These are phyloP conservation scores for Colletotrichum scovillei DNA, from an alignment of 2,329 filamentous ascomycete genomes.

Conservation along the genomic window DNA sequence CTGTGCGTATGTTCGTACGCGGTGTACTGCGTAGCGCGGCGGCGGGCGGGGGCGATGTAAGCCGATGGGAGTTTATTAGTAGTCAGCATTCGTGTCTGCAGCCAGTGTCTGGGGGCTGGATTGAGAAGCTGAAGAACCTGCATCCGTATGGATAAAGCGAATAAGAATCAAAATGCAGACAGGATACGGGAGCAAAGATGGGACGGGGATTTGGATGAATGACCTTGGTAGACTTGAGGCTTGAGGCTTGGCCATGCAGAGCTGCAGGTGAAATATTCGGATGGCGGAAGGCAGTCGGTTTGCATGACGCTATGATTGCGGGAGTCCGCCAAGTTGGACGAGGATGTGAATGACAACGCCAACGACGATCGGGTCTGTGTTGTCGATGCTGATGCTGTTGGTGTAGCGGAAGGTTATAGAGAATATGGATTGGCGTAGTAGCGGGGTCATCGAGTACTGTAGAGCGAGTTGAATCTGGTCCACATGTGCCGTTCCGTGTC, in stretches of 20 bases:
- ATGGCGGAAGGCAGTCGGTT: slow-evolving; percentile 9
- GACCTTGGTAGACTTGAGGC: not conserved
- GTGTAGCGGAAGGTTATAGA: slow-evolving; percentile 1
- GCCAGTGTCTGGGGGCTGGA: not conserved
- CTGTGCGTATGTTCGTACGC: not conserved
- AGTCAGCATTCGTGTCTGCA: not conserved
- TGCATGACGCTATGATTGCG: slow-evolving; percentile 30
- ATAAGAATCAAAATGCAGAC: not conserved
- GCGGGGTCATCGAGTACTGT: not conserved
- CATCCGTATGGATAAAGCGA: too few relatives aligned
- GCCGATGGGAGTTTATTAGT: not conserved
- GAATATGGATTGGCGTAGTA: not conserved
- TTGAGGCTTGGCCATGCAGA: not conserved
- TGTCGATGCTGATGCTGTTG: slow-evolving; percentile 13
- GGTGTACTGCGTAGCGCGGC: not conserved
- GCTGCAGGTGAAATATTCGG: slow-evolving; percentile 16
- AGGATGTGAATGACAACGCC: not conserved
- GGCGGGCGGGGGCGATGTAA: not conserved
- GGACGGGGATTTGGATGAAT: slow-evolving; percentile 1
- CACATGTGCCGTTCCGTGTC: slow-evolving; percentile 9
- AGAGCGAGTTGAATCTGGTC: slow-evolving; percentile 1
- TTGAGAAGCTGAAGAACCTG: not conserved
- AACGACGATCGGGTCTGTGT: slow-evolving; percentile 25
- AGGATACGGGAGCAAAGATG: slow-evolving; percentile 21
- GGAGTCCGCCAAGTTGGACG: slow-evolving; percentile 14